Evolutionary conservation across 2,329 filamentous ascomycete species (phyloP), one percentile per base, ranked within the genome.

Genomic region (Aspergillus luchuensis): DNA sequence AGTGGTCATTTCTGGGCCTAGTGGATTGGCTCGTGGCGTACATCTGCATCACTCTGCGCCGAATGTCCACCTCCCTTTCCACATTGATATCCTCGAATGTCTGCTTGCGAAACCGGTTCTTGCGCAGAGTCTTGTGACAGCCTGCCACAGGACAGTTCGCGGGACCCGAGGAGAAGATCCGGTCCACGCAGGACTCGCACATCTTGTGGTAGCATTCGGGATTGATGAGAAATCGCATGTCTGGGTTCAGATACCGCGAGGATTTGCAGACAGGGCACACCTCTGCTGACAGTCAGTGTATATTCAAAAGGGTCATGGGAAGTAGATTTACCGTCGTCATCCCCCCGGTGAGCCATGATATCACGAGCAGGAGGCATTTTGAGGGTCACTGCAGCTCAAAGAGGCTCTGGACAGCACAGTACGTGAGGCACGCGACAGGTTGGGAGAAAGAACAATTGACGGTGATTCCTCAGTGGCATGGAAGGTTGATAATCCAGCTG

Each of bases 181-280:
- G 90, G 77, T 94, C 91, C 45, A 98, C 93, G 80, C 95, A 99
- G 59, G 91, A 93, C 76, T 92, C 90, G 82, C 95, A 99, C 91
- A 99, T 98, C 68, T 92, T 92, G 83, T 99, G 95, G 82, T 99
- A 99, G 85, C 95, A 99, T 82, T 96, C 92, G 8, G 94, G 92
- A 76, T 98, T 97, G 81, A 99, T 93, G 69, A 95, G 90, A 80
- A 99, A 98, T 66, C 89, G 86, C 86, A 99, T 93, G 80, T 92
- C 89, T 63, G 88, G 89, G 82, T 97, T 97, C 71, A 98, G 89
- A 82, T 98, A 98, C 66, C 92, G 91, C 62, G 91, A 91, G 61
- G 92, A 96, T 80, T 97, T 97, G 89, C 95, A 99, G 68, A 98
- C 91, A 60, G 94, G 95, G 80, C 95, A 99, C 73, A 93, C 90